These are phyloP conservation scores for Halenospora varia DNA, from an alignment of 495 filamentous ascomycete species.

Conservation along the genomic window DNA sequence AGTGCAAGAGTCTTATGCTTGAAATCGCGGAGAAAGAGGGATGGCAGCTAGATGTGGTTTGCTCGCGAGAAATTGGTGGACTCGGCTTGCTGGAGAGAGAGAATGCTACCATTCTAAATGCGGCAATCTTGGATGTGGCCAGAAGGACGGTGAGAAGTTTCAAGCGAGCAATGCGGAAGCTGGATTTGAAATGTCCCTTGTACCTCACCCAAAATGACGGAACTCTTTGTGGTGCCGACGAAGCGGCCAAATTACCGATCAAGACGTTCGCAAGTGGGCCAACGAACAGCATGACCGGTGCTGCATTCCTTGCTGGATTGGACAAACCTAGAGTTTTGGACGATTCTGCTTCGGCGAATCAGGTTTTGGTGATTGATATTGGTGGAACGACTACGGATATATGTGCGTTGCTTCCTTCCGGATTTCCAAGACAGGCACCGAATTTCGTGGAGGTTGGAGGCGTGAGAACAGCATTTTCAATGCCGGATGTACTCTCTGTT, in stretches of 20 bases:
- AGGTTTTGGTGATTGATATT: constrained; percentile 40
- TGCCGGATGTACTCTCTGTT: constrained; percentile 46
- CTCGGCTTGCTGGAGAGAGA: constrained; percentile 53
- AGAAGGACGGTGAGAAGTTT: constrained; percentile 45
- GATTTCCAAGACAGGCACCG: constrained; percentile 51
- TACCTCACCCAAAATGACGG: constrained; percentile 57
- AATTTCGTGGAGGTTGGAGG: constrained; percentile 44
- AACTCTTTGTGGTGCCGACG: constrained; percentile 43
- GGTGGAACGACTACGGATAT: constrained; percentile 52
- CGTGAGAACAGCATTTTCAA: constrained; percentile 46
- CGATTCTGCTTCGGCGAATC: not conserved
- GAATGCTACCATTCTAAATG: constrained; percentile 54
- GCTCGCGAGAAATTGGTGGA: constrained; percentile 43
- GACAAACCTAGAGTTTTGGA: not conserved
- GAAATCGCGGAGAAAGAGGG: constrained; percentile 39
- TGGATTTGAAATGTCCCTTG: constrained; percentile 45
- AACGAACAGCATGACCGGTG: constrained; percentile 54
- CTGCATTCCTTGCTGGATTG: constrained; percentile 37
- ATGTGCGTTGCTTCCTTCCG: constrained; percentile 45
- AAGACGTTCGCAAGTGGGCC: constrained; percentile 50
- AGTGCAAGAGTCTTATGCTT: constrained; percentile 25
- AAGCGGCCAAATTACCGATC: constrained; percentile 48
- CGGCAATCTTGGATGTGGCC: constrained; percentile 47
- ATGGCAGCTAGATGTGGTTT: constrained; percentile 43
- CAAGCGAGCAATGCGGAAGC: constrained; percentile 36